A percentile compares a stretch with the other conserved stretches of the same genome.
Conservation (phyloP, 2,329 filamentous ascomycete species). For the Tolypocladium capitatum region DNA sequence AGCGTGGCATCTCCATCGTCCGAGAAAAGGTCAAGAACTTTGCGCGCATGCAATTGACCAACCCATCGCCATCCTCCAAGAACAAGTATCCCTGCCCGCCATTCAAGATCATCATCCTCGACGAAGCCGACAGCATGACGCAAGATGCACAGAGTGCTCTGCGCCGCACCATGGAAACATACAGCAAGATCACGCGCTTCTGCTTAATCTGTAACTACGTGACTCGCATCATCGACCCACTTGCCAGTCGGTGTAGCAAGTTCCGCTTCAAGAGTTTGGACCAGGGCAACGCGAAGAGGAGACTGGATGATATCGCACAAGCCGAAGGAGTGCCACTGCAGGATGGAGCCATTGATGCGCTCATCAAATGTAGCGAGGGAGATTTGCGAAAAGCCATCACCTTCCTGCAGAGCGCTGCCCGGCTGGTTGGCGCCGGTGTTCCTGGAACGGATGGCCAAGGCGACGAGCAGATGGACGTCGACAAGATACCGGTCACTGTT, state of each 20-base stretch:
- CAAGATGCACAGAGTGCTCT: slow-evolving; percentile 93
- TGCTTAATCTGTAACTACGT: slow-evolving; percentile 99
- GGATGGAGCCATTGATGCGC: slow-evolving; percentile 64
- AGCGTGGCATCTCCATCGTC: slow-evolving; percentile 93
- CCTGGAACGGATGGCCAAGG: slow-evolving; percentile 33
- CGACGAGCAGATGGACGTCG: slow-evolving; percentile 49
- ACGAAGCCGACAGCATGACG: slow-evolving; percentile 98
- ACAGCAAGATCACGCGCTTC: slow-evolving; percentile 90
- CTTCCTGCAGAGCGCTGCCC: slow-evolving; percentile 85
- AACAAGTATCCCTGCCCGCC: slow-evolving; percentile 80
- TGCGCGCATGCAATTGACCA: slow-evolving; percentile 84
- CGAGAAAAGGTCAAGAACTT: slow-evolving; percentile 98
- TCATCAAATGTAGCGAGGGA: slow-evolving; percentile 82
- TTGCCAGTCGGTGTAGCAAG: slow-evolving; percentile 88
- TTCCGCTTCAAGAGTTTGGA: slow-evolving; percentile 96
- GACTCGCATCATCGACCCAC: slow-evolving; percentile 90
- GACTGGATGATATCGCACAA: slow-evolving; percentile 71
- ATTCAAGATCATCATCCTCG: slow-evolving; percentile 97
- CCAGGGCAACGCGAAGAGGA: slow-evolving; percentile 64
- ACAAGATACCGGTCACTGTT: slow-evolving; percentile 54
- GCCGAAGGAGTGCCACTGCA: slow-evolving; percentile 67
- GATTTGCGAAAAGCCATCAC: slow-evolving; percentile 95
- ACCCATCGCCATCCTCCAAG: slow-evolving; percentile 57
- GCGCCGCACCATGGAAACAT: slow-evolving; percentile 94
- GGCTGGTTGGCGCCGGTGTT: slow-evolving; percentile 60